Base-by-base conservation (phyloP, 495 filamentous ascomycete genomes). In the Lophium mytilinum region DNA sequence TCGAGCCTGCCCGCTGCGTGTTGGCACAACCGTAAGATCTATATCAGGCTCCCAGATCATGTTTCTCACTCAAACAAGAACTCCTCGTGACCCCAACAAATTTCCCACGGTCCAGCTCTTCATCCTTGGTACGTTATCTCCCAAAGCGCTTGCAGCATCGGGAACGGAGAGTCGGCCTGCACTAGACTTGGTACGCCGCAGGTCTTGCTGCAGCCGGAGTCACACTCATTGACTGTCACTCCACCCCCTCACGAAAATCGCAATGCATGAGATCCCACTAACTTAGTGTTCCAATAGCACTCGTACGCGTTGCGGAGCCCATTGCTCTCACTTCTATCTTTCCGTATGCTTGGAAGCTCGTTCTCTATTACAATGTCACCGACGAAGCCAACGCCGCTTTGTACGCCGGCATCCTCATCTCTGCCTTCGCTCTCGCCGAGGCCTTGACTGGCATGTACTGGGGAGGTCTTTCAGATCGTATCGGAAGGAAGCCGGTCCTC, bases 261-360 rank as follows among this genome's bases (percentile, higher is more conserved):
- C 14, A 37, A 37, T 52, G 5, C 33, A 24, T 1, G 49, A 40
- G 17, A 12, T 1, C 5, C 24, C 3, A 18, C 49, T 52, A n/a
- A 52, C 49, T 24, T 57, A 37, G 14, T 24, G 9, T 30, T 17
- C 47, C 24, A 40, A 51, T 67, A 78, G 82, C 83, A 65, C 81
- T 87, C 73, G 85, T 84, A 70, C 86, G 90, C 50, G 80, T 95
- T 59, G 87, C 89, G 39, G 90, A 95, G 72, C 90, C 89, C 7
- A 88, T 95, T 56, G 89, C 89, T 42, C 79, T 94, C 58, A 91
- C 88, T 3, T 90, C 86, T 66, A 88, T 91, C 71, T 87, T 90
- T 56, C 88, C 88, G 14, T 95, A 94, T 72, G 87, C 90, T 54
- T 94, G 86, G 83, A 81, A 84, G 58, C 83, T 91, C 71, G 83